phyloP scores from a whole-genome alignment of 495 filamentous ascomycete genomes.

The Pyrenula aspistea region DNA sequence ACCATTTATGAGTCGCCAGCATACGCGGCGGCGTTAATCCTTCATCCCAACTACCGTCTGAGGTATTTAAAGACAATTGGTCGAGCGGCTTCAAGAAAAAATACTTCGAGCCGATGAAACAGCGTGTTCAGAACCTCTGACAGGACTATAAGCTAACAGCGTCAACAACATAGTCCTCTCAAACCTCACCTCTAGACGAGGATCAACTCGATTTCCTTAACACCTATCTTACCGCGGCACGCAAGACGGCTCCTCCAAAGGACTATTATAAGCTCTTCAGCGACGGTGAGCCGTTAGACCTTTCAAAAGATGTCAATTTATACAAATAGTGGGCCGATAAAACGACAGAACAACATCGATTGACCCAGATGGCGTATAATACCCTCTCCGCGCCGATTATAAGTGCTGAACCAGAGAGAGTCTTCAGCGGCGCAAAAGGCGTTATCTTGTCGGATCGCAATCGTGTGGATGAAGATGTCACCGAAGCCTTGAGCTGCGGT shows the following conservation, averaged over 20 bases:
- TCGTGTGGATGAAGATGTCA: neutral
- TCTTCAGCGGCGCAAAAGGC: neutral
- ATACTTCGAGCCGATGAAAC: neutral
- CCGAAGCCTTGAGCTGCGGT: neutral
- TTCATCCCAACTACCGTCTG: neutral
- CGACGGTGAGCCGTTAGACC: neutral
- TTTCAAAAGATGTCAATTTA: neutral
- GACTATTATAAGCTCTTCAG: neutral
- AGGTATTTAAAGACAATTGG: neutral
- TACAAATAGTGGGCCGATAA: neutral
- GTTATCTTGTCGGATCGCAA: neutral
- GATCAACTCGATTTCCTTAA: neutral
- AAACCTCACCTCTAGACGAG: neutral
- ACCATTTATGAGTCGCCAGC: neutral
- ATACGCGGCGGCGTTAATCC: neutral
- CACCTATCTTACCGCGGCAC: neutral
- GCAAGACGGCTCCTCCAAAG: neutral
- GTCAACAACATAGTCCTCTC: neutral
- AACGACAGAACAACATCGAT: neutral
- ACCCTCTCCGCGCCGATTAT: neutral
- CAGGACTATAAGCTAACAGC: neutral
- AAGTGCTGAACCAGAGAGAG: neutral
- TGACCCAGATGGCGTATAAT: neutral
- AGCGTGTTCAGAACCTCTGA: neutral
- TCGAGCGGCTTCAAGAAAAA: neutral